These are phyloP conservation scores for Scutellaria baicalensis DNA, from an alignment of 257 asterid species.

Conservation along the genomic window DNA sequence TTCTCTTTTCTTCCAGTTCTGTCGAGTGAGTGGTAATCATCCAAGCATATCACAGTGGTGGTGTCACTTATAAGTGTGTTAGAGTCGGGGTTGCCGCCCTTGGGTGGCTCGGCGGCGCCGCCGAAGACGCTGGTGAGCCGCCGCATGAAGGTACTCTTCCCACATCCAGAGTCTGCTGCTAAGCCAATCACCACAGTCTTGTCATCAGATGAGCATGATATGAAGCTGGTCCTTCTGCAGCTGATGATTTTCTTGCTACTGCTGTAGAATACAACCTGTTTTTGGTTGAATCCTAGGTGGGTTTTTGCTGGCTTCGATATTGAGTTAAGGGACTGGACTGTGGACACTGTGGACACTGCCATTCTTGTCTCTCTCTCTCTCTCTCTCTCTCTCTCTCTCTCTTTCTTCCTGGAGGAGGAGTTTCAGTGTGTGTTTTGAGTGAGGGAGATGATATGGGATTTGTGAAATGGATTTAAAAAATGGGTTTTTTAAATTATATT, in stretches of 20 bases:
- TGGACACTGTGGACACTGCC: constrained; percentile 75
- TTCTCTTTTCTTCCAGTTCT: constrained; percentile 84
- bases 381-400: constrained; percentile 14
- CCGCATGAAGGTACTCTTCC: constrained; percentile 96
- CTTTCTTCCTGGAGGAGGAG: constrained; percentile 3
- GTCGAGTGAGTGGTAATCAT: constrained; percentile 92
- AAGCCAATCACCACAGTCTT: constrained; percentile 77
- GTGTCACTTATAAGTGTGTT: constrained; percentile 84
- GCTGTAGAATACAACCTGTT: constrained; percentile 41
- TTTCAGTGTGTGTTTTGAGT: constrained; percentile 8
- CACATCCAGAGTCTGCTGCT: constrained; percentile 96
- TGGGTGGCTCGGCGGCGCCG: constrained; percentile 97
- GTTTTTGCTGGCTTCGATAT: constrained; percentile 65
- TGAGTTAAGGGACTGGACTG: constrained; percentile 70
- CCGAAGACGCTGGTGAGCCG: constrained; percentile 94
- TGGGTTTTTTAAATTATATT: background rate
- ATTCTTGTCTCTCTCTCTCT: constrained; percentile 31
- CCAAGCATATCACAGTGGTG: constrained; percentile 89
- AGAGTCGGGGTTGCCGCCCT: constrained; percentile 93
- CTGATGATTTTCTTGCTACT: background rate
- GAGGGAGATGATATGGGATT: constrained; percentile 4
- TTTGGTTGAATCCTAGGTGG: constrained; percentile 60
- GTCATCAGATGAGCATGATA: constrained; percentile 53
- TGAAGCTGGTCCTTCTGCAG: background rate
- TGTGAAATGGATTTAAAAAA: constrained; percentile 2